A percentile compares a stretch with the other conserved stretches of the same genome.
Conservation (phyloP, 2,329 filamentous ascomycete genomes). For the Herpotrichia juniperi region DNA sequence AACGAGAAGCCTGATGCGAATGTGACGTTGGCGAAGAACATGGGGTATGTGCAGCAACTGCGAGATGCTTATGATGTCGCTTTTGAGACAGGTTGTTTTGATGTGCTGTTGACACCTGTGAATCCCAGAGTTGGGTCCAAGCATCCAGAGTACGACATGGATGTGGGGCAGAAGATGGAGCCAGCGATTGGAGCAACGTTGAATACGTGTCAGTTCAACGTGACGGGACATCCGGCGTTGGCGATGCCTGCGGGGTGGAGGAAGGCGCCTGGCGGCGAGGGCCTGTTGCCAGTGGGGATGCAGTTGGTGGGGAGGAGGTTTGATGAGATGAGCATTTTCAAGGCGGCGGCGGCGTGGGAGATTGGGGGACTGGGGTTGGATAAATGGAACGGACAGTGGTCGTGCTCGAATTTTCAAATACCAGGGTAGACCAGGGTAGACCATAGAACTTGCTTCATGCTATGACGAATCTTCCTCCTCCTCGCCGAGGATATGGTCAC, state of each 20-base stretch:
- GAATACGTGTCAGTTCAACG: slow-evolving; percentile 56
- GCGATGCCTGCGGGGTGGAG: slow-evolving; percentile 52
- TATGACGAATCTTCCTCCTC: slow-evolving; percentile 20
- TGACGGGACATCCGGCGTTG: slow-evolving; percentile 58
- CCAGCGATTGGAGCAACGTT: slow-evolving; percentile 53
- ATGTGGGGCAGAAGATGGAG: slow-evolving; percentile 50
- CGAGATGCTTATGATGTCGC: slow-evolving; percentile 56
- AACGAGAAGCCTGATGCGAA: slow-evolving; percentile 32
- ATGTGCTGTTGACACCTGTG: slow-evolving; percentile 57
- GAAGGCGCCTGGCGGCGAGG: slow-evolving; percentile 15
- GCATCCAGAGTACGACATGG: slow-evolving; percentile 43
- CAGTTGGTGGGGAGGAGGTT: slow-evolving; percentile 44
- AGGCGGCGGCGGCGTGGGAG: slow-evolving; percentile 44
- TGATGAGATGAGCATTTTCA: slow-evolving; percentile 40
- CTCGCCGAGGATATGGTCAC: slow-evolving; percentile 40
- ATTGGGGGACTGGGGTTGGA: slow-evolving; percentile 31
- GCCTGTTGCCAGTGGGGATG: slow-evolving; percentile 44
- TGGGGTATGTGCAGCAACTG: slow-evolving; percentile 54
- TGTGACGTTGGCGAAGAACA: slow-evolving; percentile 51
- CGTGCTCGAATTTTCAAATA: not conserved
- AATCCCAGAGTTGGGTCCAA: slow-evolving; percentile 54
- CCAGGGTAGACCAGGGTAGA: not conserved
- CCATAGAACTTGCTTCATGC: not conserved
- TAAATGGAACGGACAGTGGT: slow-evolving; percentile 24
- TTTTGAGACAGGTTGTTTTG: slow-evolving; percentile 47